phyloP scores from a whole-genome alignment of 75 land plant species.

The Isoetes taiwanensis region DNA sequence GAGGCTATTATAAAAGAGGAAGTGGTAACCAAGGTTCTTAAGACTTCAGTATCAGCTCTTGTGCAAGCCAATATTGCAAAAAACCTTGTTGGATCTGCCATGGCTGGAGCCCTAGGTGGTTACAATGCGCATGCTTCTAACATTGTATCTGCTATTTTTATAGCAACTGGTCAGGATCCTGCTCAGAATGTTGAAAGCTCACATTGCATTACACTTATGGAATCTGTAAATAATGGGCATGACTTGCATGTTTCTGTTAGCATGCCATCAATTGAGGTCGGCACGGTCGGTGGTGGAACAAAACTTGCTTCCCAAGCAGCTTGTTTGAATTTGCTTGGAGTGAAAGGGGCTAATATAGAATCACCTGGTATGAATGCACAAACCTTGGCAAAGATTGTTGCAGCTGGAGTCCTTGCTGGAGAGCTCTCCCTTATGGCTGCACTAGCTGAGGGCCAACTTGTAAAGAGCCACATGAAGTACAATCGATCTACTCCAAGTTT shows the following conservation, averaged over 20 bases:
- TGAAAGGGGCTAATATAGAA: slow-evolving; percentile 52
- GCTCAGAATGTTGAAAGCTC: slow-evolving; percentile 34
- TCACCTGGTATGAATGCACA: slow-evolving; percentile 57
- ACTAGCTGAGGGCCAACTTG: slow-evolving; percentile 79
- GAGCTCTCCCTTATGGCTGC: slow-evolving; percentile 64
- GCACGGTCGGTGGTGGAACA: slow-evolving; percentile 85
- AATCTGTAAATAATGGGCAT: slow-evolving; percentile 16
- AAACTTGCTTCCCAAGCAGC: slow-evolving; percentile 77
- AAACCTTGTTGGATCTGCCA: slow-evolving; percentile 79
- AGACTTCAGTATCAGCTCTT: slow-evolving; percentile 45
- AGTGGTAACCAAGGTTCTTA: slow-evolving; percentile 24
- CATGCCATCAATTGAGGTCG: slow-evolving; percentile 42
- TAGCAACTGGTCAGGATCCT: slow-evolving; percentile 28
- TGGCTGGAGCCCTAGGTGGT: slow-evolving; percentile 81
- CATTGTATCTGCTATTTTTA: slow-evolving; percentile 25
- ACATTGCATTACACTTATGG: slow-evolving; percentile 27
- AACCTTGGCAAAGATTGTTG: slow-evolving; percentile 50
- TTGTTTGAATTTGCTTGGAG: slow-evolving; percentile 70
- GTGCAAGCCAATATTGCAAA: slow-evolving; percentile 81
- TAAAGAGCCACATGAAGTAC: slow-evolving; percentile 80
- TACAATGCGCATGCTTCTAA: slow-evolving; percentile 79
- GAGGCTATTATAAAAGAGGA: slow-evolving; percentile 25
- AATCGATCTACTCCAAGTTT: slow-evolving; percentile 77
- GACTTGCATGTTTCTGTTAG: slow-evolving; percentile 28
- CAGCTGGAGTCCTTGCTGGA: slow-evolving; percentile 69